These are phyloP conservation scores for Aureobasidium sp. DNA, from an alignment of 2,329 filamentous ascomycete species.

Conservation along the genomic window DNA sequence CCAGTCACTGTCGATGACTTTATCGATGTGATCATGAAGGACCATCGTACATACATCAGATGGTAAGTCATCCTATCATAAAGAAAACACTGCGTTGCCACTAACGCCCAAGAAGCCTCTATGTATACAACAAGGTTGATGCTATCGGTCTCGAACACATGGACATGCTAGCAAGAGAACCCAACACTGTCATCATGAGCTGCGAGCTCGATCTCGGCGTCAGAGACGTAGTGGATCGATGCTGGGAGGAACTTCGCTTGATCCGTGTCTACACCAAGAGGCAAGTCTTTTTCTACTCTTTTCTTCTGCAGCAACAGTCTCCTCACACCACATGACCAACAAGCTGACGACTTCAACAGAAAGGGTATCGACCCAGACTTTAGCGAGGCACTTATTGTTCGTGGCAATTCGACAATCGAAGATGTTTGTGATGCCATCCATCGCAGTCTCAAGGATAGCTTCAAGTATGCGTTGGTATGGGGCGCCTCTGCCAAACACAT, in stretches of 20 bases:
- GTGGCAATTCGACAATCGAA: conserved; percentile 80
- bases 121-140: conserved; percentile 99
- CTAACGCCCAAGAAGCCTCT: conserved; percentile 52
- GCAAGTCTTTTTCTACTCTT: conserved; percentile 21
- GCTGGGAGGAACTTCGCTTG: conserved; percentile 85
- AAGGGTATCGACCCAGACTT: conserved; percentile 90
- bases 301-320: not conserved
- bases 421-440: conserved; percentile 97
- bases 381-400: conserved; percentile 82
- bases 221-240: conserved; percentile 84
- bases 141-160: conserved; percentile 88
- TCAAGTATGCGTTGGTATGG: conserved; percentile 98
- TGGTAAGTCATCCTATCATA: conserved; percentile 35
- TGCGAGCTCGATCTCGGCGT: conserved; percentile 94
- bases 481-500: conserved; percentile 91
- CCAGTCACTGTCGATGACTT: conserved; percentile 89
- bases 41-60: conserved; percentile 94
- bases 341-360: conserved; percentile 34
- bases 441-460: conserved; percentile 89
- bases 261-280: conserved; percentile 92
- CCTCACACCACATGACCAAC: not conserved
- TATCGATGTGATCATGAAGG: conserved; percentile 99
- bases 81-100: not conserved
- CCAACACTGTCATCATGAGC: conserved; percentile 91
- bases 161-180: conserved; percentile 83